Evolutionary conservation across 139 green algal species (phyloP).

Genomic region (Closterium sp.): DNA sequence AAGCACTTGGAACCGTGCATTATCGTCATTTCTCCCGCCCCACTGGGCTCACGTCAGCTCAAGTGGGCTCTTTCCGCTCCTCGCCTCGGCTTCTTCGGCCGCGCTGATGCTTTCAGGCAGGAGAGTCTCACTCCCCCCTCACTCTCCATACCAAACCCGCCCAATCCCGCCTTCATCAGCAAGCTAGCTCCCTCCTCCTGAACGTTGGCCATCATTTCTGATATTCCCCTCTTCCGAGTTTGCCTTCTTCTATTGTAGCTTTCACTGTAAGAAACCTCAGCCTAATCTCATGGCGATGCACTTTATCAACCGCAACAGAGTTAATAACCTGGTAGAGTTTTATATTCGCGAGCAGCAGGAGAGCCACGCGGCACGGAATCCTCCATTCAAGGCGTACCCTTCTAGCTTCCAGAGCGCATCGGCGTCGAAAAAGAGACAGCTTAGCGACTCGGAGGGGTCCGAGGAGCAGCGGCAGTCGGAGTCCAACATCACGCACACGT

Average conservation of each 20-base stretch:
- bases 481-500: neutral
- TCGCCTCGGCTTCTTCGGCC: neutral
- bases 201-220: neutral
- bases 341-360: neutral
- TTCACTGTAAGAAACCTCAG: neutral
- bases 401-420: neutral
- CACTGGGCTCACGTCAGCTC: neutral
- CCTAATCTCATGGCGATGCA: neutral
- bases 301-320: neutral
- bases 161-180: neutral
- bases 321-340: neutral
- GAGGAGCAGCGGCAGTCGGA: neutral
- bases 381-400: neutral
- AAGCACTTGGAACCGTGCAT: neutral
- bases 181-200: neutral
- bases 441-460: neutral
- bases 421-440: neutral
- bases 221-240: neutral
- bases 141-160: neutral
- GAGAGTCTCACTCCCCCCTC: neutral
- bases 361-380: neutral
- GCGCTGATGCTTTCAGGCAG: neutral
- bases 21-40: neutral
- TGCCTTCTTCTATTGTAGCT: neutral
- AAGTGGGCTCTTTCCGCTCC: neutral